Evolutionary conservation across 805 yeast species (phyloP).

Genomic region (Candida corydali): DNA sequence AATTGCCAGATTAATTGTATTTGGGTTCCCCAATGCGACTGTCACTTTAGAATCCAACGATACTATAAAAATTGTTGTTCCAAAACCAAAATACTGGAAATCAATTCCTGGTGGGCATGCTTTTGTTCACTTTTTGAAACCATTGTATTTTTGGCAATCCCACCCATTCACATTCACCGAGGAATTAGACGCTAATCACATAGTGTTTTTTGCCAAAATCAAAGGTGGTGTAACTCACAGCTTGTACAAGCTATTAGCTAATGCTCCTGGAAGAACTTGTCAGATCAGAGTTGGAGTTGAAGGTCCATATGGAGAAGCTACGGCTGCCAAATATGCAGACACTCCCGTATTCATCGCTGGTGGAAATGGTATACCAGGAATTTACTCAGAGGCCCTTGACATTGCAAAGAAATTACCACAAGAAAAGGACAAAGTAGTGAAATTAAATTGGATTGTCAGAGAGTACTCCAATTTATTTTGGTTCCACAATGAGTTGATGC

Average conservation of each 20-base stretch:
- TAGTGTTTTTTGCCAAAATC: slow-evolving; percentile 27
- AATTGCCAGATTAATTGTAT: slow-evolving; percentile 24
- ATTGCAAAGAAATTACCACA: slow-evolving; percentile 18
- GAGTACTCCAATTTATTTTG: slow-evolving; percentile 46
- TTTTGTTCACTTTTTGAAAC: slow-evolving; percentile 35
- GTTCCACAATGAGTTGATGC: slow-evolving; percentile 40
- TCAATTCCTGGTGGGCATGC: slow-evolving; percentile 38
- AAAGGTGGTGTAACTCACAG: slow-evolving; percentile 35
- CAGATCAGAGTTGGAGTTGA: slow-evolving; percentile 40
- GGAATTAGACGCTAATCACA: slow-evolving; percentile 12
- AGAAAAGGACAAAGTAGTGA: slow-evolving; percentile 20
- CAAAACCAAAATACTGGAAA: slow-evolving; percentile 45
- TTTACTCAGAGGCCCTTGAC: slow-evolving; percentile 35
- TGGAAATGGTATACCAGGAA: slow-evolving; percentile 70
- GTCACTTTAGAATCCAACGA: slow-evolving; percentile 34
- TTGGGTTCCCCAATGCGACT: slow-evolving; percentile 31
- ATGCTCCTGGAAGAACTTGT: slow-evolving; percentile 23
- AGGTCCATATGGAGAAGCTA: slow-evolving; percentile 65
- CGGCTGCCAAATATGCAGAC: slow-evolving; percentile 47
- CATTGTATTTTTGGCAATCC: slow-evolving; percentile 43
- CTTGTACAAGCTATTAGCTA: slow-evolving; percentile 21
- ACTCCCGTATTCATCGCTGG: slow-evolving; percentile 62
- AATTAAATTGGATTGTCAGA: slow-evolving; percentile 62
- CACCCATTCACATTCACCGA: slow-evolving; percentile 40
- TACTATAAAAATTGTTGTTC: slow-evolving; percentile 40